phyloP scores from a whole-genome alignment of 192 early-diverging fungal genomes.

The Podila horticola region DNA sequence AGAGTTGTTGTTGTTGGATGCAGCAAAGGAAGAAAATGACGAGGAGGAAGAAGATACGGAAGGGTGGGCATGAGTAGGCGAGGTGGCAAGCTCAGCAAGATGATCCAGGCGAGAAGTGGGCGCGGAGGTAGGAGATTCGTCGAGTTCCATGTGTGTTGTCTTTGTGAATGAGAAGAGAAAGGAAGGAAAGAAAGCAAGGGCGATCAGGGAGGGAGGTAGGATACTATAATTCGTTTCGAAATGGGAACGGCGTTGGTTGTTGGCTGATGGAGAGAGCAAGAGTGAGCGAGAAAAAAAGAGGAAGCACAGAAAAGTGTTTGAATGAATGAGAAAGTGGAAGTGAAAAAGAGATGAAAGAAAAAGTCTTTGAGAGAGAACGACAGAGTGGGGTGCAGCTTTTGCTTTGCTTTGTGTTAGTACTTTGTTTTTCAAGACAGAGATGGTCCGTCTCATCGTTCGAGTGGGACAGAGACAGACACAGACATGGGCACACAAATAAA shows the following conservation, averaged over 20 bases:
- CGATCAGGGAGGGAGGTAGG: neutral
- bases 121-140: neutral
- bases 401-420: too few relatives aligned
- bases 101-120: constrained; percentile 7
- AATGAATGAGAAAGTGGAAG: constrained; percentile 1
- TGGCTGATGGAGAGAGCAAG: neutral
- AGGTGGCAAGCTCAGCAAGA: constrained; percentile 8
- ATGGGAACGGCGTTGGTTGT: too few relatives aligned
- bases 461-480: too few relatives aligned
- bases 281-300: neutral
- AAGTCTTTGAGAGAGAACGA: neutral
- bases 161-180: neutral
- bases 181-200: neutral
- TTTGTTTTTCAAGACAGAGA: too few relatives aligned
- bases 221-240: neutral
- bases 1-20: constrained; percentile 3
- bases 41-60: neutral
- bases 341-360: neutral
- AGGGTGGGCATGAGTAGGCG: constrained; percentile 1
- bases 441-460: too few relatives aligned
- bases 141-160: neutral
- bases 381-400: too few relatives aligned
- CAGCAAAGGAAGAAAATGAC: neutral
- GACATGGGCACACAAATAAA: too few relatives aligned
- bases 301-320: neutral